Conservation (phyloP, 1,284 basidiomycete species). For the Sanghuangporus sanghuang region DNA sequence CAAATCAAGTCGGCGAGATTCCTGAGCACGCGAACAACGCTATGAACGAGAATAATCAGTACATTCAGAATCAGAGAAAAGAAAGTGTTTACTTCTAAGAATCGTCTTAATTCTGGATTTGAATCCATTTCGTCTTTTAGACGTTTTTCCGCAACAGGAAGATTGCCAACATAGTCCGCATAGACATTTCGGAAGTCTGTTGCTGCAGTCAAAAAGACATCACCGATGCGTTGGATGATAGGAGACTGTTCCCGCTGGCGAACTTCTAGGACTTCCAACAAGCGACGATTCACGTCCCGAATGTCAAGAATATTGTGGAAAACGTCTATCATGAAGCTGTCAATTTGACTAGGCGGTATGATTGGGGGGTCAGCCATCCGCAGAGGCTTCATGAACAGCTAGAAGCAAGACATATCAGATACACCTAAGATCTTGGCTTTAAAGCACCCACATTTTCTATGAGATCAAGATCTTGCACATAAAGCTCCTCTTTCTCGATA, state of each 20-base stretch:
- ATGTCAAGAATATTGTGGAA: slow-evolving; percentile 87
- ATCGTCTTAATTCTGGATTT: slow-evolving; percentile 80
- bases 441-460: slow-evolving; percentile 60
- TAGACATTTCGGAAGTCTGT: slow-evolving; percentile 87
- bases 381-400: slow-evolving; percentile 80
- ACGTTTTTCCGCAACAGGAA: slow-evolving; percentile 81
- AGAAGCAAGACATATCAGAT: slow-evolving; percentile 10
- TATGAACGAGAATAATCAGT: slow-evolving; percentile 21
- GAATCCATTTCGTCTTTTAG: slow-evolving; percentile 81
- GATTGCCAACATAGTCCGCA: slow-evolving; percentile 79
- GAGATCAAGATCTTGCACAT: slow-evolving; percentile 83
- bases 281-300: slow-evolving; percentile 71
- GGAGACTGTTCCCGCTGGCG: slow-evolving; percentile 86
- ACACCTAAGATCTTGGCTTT: not conserved
- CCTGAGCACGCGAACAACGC: slow-evolving; percentile 64
- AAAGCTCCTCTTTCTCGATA: slow-evolving; percentile 87
- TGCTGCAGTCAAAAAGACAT: slow-evolving; percentile 85
- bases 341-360: slow-evolving; percentile 59
- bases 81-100: slow-evolving; percentile 70
- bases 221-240: slow-evolving; percentile 82
- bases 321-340: slow-evolving; percentile 81
- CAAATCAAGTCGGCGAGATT: slow-evolving; percentile 76
- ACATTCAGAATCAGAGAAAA: not conserved
- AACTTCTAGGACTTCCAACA: slow-evolving; percentile 83
- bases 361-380: slow-evolving; percentile 67